These are phyloP conservation scores for Lenwebbia sp. DNA, from an alignment of 345 rosid species.

Conservation along the genomic window DNA sequence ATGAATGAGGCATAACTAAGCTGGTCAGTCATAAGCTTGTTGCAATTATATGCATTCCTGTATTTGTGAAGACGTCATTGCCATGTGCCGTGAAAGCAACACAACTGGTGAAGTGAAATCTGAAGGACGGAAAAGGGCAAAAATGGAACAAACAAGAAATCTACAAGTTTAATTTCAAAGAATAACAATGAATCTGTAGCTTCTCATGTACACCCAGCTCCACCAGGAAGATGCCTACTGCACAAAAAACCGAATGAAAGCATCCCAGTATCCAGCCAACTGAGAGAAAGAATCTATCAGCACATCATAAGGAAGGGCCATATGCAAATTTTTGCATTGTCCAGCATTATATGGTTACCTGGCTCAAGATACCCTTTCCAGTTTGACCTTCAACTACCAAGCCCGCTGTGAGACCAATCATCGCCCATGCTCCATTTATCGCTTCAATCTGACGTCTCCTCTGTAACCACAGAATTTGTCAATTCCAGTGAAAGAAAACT, in stretches of 20 bases:
- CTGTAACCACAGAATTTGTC: constrained; percentile 14
- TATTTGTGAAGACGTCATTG: background rate
- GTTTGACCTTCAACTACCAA: constrained; percentile 82
- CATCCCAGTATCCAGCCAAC: constrained; percentile 69
- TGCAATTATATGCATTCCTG: background rate
- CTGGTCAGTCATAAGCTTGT: background rate
- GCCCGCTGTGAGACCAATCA: constrained; percentile 75
- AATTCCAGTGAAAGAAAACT: background rate
- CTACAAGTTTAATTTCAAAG: background rate
- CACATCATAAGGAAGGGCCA: background rate
- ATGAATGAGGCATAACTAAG: background rate
- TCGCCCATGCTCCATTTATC: constrained; percentile 88
- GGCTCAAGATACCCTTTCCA: constrained; percentile 51
- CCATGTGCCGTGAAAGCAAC: background rate
- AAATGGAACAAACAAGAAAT: background rate
- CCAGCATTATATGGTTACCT: constrained; percentile 28
- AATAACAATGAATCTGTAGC: constrained; percentile 1
- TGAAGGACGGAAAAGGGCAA: background rate
- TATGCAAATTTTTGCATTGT: background rate
- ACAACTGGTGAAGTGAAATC: background rate
- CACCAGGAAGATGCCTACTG: constrained; percentile 2
- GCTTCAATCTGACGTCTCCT: constrained; percentile 79
- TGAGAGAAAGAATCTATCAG: constrained; percentile 2
- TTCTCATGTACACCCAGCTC: background rate
- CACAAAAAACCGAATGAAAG: constrained; percentile 27